These are phyloP conservation scores for Globisporangium acanthophoron DNA, from an alignment of 352 stramenopile genomes.

Conservation along the genomic window DNA sequence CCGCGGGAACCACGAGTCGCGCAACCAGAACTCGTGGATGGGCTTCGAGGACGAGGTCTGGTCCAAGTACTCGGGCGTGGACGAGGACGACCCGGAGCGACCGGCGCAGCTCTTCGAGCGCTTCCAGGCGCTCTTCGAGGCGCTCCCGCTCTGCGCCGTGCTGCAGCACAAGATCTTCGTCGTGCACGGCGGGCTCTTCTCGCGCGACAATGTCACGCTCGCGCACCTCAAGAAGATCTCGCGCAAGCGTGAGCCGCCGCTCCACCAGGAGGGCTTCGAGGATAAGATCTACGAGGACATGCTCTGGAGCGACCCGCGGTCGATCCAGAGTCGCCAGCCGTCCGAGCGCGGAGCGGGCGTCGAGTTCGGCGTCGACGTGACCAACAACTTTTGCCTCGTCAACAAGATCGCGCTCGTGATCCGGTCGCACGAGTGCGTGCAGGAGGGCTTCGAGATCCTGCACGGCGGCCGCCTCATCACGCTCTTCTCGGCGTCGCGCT, in stretches of 20 bases:
- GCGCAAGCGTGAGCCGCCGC: conserved; percentile 89
- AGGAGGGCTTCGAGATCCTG: conserved; percentile 89
- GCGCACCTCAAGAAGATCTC: conserved; percentile 87
- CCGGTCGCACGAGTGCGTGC: conserved; percentile 92
- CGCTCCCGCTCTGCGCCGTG: conserved; percentile 86
- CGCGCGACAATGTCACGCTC: conserved; percentile 88
- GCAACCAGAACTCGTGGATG: conserved; percentile 93
- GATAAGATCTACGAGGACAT: conserved; percentile 93
- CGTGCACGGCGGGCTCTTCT: conserved; percentile 92
- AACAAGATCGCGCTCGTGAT: conserved; percentile 92
- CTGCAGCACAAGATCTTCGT: conserved; percentile 93
- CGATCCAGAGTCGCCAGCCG: conserved; percentile 67
- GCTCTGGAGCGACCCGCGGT: conserved; percentile 89
- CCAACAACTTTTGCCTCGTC: conserved; percentile 91
- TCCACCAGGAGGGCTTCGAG: conserved; percentile 85
- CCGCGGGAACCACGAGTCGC: conserved; percentile 94
- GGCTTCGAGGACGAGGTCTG: conserved; percentile 90
- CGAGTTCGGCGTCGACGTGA: conserved; percentile 91
- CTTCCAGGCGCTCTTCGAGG: conserved; percentile 84
- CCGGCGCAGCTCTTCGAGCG: conserved; percentile 51
- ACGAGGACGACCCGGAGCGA: conserved; percentile 52
- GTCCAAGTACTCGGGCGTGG: conserved; percentile 69
- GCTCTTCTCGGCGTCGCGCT: conserved; percentile 89
- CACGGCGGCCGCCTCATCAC: conserved; percentile 89
- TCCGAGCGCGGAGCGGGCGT: conserved; percentile 88